Evolutionary conservation across 2,329 filamentous ascomycete species (phyloP).

Genomic region (Simplicillium sp.): DNA sequence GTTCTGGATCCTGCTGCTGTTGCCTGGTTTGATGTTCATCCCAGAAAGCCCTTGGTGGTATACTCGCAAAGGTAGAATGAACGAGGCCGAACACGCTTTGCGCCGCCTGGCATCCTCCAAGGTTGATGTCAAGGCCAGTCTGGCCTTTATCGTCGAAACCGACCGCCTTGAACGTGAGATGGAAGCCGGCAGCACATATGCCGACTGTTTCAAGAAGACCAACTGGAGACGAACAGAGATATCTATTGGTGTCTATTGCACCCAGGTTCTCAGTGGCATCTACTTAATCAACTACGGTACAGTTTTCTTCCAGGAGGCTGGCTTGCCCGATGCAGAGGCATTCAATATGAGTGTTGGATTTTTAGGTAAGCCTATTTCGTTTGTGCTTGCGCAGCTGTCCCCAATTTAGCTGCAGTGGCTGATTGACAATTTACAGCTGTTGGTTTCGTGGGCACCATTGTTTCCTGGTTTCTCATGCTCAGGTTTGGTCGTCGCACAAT

Average conservation of each 20-base stretch:
- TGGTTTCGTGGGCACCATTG: slow-evolving; percentile 26
- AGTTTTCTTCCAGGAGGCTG: slow-evolving; percentile 29
- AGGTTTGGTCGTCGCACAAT: slow-evolving; percentile 27
- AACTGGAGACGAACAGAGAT: slow-evolving; percentile 36
- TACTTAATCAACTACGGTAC: slow-evolving; percentile 52
- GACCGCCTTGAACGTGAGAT: slow-evolving; percentile 31
- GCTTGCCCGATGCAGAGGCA: slow-evolving; percentile 25
- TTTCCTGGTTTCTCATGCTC: slow-evolving; percentile 28
- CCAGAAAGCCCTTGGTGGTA: slow-evolving; percentile 25
- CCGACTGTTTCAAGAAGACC: slow-evolving; percentile 35
- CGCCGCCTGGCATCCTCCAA: slow-evolving; percentile 4
- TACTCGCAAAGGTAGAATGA: slow-evolving; percentile 23
- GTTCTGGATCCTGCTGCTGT: slow-evolving; percentile 18
- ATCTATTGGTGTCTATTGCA: slow-evolving; percentile 49
- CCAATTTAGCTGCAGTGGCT: too few species aligned
- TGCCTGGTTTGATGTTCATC: slow-evolving; percentile 14
- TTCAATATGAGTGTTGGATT: slow-evolving; percentile 15
- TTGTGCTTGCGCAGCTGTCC: neutral
- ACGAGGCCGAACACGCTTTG: slow-evolving; percentile 8
- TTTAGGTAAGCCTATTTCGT: neutral
- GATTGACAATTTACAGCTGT: slow-evolving; percentile 25
- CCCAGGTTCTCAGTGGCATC: slow-evolving; percentile 53
- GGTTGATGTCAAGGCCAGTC: slow-evolving; percentile 5
- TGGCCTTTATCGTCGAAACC: slow-evolving; percentile 18
- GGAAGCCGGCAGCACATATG: slow-evolving; percentile 29